These are phyloP conservation scores for Neodidymelliopsis sp. DNA, from an alignment of 2,329 filamentous ascomycete genomes.

Conservation along the genomic window DNA sequence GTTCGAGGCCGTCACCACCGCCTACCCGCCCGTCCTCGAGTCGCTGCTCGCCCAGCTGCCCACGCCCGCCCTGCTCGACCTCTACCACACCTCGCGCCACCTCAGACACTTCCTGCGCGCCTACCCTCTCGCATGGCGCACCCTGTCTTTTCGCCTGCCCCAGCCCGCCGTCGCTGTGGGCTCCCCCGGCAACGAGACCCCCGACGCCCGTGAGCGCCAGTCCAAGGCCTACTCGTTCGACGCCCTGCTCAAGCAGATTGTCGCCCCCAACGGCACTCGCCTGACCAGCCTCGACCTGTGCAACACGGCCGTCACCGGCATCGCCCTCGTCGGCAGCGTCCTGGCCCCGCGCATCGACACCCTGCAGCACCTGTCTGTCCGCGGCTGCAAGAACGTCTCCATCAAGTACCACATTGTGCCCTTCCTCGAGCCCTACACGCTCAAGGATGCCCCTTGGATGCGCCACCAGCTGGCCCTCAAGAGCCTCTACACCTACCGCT, in stretches of 20 bases:
- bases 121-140: conserved; percentile 68
- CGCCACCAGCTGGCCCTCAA: conserved; percentile 61
- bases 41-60: conserved; percentile 65
- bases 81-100: conserved; percentile 65
- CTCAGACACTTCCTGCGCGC: conserved; percentile 61
- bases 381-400: conserved; percentile 70
- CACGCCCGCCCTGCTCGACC: conserved; percentile 63
- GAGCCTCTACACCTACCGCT: conserved; percentile 68
- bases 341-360: conserved; percentile 62
- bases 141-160: conserved; percentile 64
- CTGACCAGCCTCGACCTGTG: conserved; percentile 66
- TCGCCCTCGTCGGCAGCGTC: conserved; percentile 63
- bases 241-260: conserved; percentile 62
- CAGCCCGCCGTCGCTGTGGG: conserved; percentile 48
- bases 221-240: conserved; percentile 66
- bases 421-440: conserved; percentile 57
- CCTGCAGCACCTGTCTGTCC: conserved; percentile 66
- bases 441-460: conserved; percentile 51
- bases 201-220: conserved; percentile 54
- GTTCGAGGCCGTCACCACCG: conserved; percentile 64
- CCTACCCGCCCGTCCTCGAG: conserved; percentile 65
- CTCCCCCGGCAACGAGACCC: conserved; percentile 51
- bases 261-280: conserved; percentile 64
- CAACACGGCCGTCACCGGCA: conserved; percentile 67
- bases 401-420: conserved; percentile 70